phyloP scores from a whole-genome alignment of 2,329 filamentous ascomycete genomes.

The Ophiostoma sp. region DNA sequence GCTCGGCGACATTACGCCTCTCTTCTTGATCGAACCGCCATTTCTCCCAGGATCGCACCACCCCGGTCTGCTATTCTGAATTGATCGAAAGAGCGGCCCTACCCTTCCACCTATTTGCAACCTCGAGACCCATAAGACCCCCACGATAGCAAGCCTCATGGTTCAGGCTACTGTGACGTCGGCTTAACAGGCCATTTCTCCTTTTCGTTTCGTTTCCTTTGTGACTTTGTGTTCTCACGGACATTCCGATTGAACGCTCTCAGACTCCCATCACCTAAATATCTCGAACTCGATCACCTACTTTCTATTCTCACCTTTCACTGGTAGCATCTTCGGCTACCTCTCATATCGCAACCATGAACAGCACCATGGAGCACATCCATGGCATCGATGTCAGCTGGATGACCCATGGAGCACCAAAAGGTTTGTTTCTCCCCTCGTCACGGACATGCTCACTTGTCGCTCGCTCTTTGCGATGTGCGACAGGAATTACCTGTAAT shows the following conservation, averaged over 20 bases:
- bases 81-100: conserved; percentile 11
- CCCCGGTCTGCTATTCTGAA: conserved; percentile 1
- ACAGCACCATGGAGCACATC: conserved; percentile 68
- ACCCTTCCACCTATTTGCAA: conserved; percentile 9
- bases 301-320: not conserved
- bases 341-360: not conserved
- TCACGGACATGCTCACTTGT: not conserved
- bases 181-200: conserved; percentile 23
- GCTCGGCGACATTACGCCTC: not conserved
- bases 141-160: conserved; percentile 17
- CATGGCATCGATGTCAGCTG: conserved; percentile 86
- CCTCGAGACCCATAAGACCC: not conserved
- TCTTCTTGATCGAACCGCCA: not conserved
- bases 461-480: not conserved
- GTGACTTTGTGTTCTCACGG: not conserved
- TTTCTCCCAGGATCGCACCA: not conserved
- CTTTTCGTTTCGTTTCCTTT: not conserved
- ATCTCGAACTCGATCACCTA: not conserved
- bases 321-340: not conserved
- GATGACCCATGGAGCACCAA: conserved; percentile 78
- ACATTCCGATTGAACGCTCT: not conserved
- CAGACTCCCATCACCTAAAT: not conserved
- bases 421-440: conserved; percentile 72
- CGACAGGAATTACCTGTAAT: not conserved
- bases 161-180: conserved; percentile 24